Base-by-base conservation (phyloP, 1,284 basidiomycete species). In the Heterobasidion annosum region DNA sequence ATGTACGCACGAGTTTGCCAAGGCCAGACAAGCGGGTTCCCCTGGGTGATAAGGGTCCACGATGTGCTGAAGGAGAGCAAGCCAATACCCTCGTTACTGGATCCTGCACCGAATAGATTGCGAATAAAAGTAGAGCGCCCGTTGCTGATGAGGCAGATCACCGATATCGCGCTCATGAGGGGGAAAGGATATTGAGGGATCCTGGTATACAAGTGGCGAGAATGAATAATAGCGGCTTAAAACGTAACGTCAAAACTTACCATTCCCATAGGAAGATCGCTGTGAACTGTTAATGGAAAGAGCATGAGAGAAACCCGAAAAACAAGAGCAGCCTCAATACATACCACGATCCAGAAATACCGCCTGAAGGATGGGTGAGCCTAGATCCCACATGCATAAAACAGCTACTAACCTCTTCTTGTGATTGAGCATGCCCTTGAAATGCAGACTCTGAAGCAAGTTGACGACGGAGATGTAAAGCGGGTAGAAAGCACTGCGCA, bases 391-490 rank as follows among this genome's bases (percentile, higher is more conserved):
- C 53, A 35, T 3, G 43, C 13, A 13, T 10, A 9, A 2, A 25
- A 6, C 10, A 34, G 46, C 9, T n/a, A 8, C 2, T 53, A 62
- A 72, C 64, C 76, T 64, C 56, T 72, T 72, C 67, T 79, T 79
- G 43, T 70, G 68, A 55, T 76, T 71, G 18, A 72, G 66, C 3
- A 66, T 64, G 43, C 75, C 72, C 51, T 78, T 77, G 52, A 71
- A 75, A 64, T 78, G 82, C 44, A 83, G 64, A 37, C 74, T 73
- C 58, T 84, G 79, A 50, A 84, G 70, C 65, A 83, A 77, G 52
- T 78, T 76, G 15, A 81, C 73, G 0, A 82, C 66, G 0, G 81
- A 78, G 44, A 83, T 71, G 44, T 80, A 66, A 0, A 61, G 65
- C 0, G 81, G 82, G 56, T 81, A 83, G 50, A 83, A 70, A 63